These are phyloP conservation scores for Wickerhamiella lipophila DNA, from an alignment of 805 yeast genomes.

Conservation along the genomic window DNA sequence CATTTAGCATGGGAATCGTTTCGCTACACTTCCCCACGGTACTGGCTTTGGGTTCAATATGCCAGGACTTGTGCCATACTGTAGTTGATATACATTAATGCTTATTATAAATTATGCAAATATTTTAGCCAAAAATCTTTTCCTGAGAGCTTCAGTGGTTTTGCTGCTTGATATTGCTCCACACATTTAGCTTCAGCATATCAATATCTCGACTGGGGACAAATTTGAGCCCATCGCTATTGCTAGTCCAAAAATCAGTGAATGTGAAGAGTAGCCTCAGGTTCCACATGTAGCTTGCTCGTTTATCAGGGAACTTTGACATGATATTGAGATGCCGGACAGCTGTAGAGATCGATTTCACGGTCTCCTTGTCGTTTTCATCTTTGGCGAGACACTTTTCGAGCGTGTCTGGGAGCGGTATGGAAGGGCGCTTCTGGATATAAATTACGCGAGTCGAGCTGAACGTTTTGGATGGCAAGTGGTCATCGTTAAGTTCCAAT, in stretches of 20 bases:
- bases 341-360: background rate
- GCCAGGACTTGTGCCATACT: too few species aligned
- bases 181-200: conserved; percentile 13
- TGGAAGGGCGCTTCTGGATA: conserved; percentile 31
- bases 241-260: conserved; percentile 14
- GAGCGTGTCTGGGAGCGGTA: conserved; percentile 1
- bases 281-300: conserved; percentile 9
- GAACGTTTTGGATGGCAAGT: conserved; percentile 29
- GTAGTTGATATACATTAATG: background rate
- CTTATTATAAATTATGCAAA: background rate
- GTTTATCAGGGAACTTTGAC: conserved; percentile 7
- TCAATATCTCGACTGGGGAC: conserved; percentile 16
- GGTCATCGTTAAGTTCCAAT: conserved; percentile 34
- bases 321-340: background rate
- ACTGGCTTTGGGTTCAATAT: too few species aligned
- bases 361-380: conserved; percentile 1
- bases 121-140: background rate
- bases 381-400: background rate
- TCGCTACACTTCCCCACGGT: too few species aligned
- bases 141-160: background rate
- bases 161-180: conserved; percentile 5
- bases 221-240: conserved; percentile 12
- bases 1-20: too few species aligned
- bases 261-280: conserved; percentile 10
- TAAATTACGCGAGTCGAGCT: conserved; percentile 36